These are phyloP conservation scores for Oropetium thomaeum DNA, from an alignment of 176 grass and related monocot genomes.

Conservation along the genomic window DNA sequence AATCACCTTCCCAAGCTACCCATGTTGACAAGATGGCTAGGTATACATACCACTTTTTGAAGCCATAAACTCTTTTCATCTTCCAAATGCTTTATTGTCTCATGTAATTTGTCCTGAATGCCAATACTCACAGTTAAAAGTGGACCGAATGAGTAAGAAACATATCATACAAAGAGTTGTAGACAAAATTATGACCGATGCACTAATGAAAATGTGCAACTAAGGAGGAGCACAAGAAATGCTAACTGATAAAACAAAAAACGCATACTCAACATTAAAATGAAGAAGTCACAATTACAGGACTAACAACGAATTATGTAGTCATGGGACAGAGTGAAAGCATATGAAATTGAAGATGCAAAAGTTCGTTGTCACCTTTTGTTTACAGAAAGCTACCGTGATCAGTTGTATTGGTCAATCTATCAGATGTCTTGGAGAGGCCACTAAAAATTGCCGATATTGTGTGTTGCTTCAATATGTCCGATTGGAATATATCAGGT, in stretches of 20 bases:
- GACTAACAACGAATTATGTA: neutral
- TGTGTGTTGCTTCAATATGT: neutral
- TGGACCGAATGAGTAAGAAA: neutral
- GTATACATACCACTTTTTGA: constrained; percentile 50
- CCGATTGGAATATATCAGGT: neutral
- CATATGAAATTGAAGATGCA: neutral
- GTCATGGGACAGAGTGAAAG: too few relatives aligned
- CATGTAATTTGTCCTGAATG: constrained; percentile 59
- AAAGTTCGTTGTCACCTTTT: neutral
- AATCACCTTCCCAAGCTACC: constrained; percentile 3
- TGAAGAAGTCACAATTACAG: constrained; percentile 7
- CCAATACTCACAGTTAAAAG: constrained; percentile 21
- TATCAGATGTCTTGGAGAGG: neutral
- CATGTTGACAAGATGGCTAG: neutral
- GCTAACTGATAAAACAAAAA: neutral
- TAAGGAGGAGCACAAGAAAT: neutral
- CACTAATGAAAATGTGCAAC: constrained; percentile 19
- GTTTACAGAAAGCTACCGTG: too few relatives aligned
- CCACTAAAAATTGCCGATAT: too few relatives aligned
- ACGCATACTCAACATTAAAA: neutral
- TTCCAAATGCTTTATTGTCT: constrained; percentile 54
- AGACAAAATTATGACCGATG: neutral
- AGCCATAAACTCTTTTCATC: constrained; percentile 62
- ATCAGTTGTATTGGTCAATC: neutral
- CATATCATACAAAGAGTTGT: neutral